phyloP scores from a whole-genome alignment of 768 basidiomycete species.

The Polyporus arcularius region DNA sequence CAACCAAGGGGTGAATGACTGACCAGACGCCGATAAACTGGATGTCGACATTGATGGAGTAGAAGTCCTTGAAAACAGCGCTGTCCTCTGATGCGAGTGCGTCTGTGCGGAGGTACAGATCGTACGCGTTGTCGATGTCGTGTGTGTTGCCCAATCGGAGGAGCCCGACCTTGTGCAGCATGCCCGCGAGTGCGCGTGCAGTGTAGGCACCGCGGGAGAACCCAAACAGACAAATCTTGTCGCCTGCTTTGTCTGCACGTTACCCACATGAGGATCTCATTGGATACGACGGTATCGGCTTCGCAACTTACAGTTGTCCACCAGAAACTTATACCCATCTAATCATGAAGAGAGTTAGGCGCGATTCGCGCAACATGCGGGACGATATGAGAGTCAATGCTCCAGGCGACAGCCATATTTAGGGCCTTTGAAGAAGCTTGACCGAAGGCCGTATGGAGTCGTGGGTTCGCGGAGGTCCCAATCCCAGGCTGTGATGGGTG shows the following conservation, averaged over 20 bases:
- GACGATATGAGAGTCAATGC: conserved; percentile 65
- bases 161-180: conserved; percentile 75
- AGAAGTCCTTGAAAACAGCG: conserved; percentile 70
- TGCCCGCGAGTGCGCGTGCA: conserved; percentile 69
- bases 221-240: conserved; percentile 79
- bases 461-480: conserved; percentile 68
- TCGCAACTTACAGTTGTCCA: conserved; percentile 63
- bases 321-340: conserved; percentile 79
- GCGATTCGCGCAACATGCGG: not conserved
- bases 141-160: conserved; percentile 71
- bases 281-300: not conserved
- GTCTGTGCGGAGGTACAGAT: conserved; percentile 67
- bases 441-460: conserved; percentile 60
- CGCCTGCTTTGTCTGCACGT: conserved; percentile 58
- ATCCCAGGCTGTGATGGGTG: conserved; percentile 56
- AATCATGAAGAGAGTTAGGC: not conserved
- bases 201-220: conserved; percentile 80
- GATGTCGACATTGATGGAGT: conserved; percentile 70
- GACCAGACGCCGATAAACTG: conserved; percentile 78
- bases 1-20: not conserved
- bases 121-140: conserved; percentile 77
- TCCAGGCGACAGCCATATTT: conserved; percentile 60
- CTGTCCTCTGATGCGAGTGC: conserved; percentile 62
- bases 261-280: not conserved
- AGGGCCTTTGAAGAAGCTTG: conserved; percentile 55